These are phyloP conservation scores for Rutstroemia sp. DNA, from an alignment of 2,329 filamentous ascomycete species.

Conservation along the genomic window DNA sequence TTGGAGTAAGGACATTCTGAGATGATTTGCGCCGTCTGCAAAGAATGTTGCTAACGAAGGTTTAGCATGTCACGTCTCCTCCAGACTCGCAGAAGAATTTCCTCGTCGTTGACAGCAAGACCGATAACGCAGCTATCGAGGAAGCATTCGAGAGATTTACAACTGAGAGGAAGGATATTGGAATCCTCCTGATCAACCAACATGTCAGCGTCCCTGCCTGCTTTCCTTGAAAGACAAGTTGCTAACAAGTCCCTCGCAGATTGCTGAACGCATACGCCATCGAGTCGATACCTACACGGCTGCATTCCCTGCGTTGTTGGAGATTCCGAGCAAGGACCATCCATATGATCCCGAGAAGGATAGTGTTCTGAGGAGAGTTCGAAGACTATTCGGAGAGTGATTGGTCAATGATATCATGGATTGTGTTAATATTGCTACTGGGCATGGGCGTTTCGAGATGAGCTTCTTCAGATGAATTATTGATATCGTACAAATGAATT, in stretches of 20 bases:
- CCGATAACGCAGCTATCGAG: slow-evolving; percentile 81
- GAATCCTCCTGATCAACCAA: slow-evolving; percentile 94
- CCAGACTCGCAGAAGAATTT: slow-evolving; percentile 96
- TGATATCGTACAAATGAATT: slow-evolving; percentile 12
- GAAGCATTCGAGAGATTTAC: slow-evolving; percentile 86
- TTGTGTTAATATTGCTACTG: slow-evolving; percentile 9
- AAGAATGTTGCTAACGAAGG: slow-evolving; percentile 11
- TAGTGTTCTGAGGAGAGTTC: slow-evolving; percentile 85
- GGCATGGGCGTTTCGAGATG: slow-evolving; percentile 8
- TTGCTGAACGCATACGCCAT: slow-evolving; percentile 89
- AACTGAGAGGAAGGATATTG: slow-evolving; percentile 87
- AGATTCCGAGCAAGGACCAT: slow-evolving; percentile 98
- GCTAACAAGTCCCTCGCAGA: slow-evolving; percentile 40
- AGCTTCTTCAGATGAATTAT: not conserved
- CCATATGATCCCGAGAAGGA: slow-evolving; percentile 99
- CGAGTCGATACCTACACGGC: slow-evolving; percentile 87
- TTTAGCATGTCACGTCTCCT: slow-evolving; percentile 79
- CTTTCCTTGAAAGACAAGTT: not conserved
- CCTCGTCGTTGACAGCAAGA: slow-evolving; percentile 91
- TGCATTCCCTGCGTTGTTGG: slow-evolving; percentile 90
- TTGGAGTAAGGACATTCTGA: slow-evolving; percentile 62
- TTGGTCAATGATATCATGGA: slow-evolving; percentile 3
- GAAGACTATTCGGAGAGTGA: slow-evolving; percentile 59
- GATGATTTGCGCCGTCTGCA: not conserved
- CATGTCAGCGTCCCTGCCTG: slow-evolving; percentile 53